Conservation (phyloP, 176 grass and related monocot species). For the sorghum (Sorghum bicolor) region Sorghum_bicolor_NCBIv3 NC_012870.2:10103001-10103500, state of each 20-base stretch:
- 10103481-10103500: constrained; percentile 97
- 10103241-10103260: background rate
- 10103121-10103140: background rate
- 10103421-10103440: constrained; percentile 99
- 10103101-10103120: background rate
- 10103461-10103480: constrained; percentile 96
- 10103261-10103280: background rate
- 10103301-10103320: background rate
- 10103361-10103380: constrained; percentile 26
- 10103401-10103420: constrained; percentile 99
- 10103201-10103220: background rate
- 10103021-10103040: background rate
- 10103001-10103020: background rate
- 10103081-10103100: background rate
- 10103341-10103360: constrained; percentile 17
- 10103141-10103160: background rate
- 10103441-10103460: constrained; percentile 90
- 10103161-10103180: background rate
- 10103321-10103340: background rate
- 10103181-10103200: background rate
- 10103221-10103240: background rate
- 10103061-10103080: background rate
- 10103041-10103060: background rate
- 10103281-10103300: background rate
- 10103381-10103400: constrained; percentile 68